Evolutionary conservation across 106 monocot species (phyloP).

Genomic region (Phalaenopsis aphrodite): DNA sequence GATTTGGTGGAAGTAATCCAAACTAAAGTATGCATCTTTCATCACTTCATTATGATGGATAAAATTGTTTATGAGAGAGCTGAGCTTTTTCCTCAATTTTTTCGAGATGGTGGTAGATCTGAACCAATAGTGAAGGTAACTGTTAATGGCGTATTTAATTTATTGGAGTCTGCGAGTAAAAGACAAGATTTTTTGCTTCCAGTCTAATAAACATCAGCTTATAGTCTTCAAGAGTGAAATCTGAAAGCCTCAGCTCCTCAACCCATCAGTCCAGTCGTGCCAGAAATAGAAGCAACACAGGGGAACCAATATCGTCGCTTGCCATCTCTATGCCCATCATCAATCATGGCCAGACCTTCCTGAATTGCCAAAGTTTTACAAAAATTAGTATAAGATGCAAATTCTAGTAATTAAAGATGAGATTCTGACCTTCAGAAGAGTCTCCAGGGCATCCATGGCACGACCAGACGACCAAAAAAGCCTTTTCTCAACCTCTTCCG

Average conservation of each 20-base stretch:
- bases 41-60: too few species aligned
- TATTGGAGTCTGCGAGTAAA: too few species aligned
- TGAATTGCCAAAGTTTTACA: conserved; percentile 15
- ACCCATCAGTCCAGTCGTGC: conserved; percentile 22
- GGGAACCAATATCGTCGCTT: conserved; percentile 90
- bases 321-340: conserved; percentile 85
- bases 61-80: too few species aligned
- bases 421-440: conserved; percentile 56
- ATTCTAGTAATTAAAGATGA: too few species aligned
- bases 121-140: too few species aligned
- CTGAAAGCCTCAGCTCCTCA: conserved; percentile 1
- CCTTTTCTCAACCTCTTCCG: conserved; percentile 66
- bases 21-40: too few species aligned
- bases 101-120: too few species aligned
- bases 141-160: too few species aligned
- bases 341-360: conserved; percentile 97
- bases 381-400: background rate
- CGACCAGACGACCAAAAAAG: conserved; percentile 95
- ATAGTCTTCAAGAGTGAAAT: background rate
- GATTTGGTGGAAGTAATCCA: too few species aligned
- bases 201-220: too few species aligned
- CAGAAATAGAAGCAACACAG: conserved; percentile 63
- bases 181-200: too few species aligned
- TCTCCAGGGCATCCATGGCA: conserved; percentile 70
- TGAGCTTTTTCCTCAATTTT: too few species aligned